Conservation (phyloP, 768 basidiomycete genomes). For the Mycena vitilis region DNA sequence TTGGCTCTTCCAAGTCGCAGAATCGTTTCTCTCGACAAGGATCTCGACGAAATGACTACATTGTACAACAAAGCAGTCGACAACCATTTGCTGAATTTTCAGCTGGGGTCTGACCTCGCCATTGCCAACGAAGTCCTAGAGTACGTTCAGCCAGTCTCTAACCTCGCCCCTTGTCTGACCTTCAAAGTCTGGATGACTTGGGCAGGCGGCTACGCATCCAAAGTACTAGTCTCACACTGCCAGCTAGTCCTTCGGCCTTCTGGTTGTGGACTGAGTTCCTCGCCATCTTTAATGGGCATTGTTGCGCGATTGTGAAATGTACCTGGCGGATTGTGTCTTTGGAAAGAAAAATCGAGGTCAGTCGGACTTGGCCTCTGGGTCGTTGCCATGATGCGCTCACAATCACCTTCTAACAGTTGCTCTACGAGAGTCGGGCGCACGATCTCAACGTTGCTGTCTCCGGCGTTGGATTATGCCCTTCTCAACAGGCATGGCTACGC, state of each 20-base stretch:
- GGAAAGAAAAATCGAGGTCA: constrained; percentile 2
- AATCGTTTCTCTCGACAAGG: background rate
- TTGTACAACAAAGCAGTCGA: background rate
- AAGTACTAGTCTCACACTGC: background rate
- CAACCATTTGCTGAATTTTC: background rate
- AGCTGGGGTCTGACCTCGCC: background rate
- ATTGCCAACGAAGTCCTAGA: background rate
- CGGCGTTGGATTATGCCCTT: background rate
- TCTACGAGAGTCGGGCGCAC: background rate
- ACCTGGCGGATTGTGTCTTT: background rate
- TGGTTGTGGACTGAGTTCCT: constrained; percentile 13
- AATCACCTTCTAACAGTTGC: background rate
- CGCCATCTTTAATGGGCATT: background rate
- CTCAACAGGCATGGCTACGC: background rate
- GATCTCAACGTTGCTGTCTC: background rate
- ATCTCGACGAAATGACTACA: background rate
- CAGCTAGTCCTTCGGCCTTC: background rate
- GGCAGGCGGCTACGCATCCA: background rate
- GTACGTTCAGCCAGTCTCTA: no score
- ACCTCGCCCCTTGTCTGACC: no score
- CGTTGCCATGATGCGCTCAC: no score
- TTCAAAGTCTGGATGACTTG: background rate
- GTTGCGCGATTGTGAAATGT: background rate
- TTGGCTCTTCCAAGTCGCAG: background rate
- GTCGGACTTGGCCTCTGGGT: background rate